Conservation (phyloP, 352 stramenopile genomes). For the Phytophthora lateralis region DNA sequence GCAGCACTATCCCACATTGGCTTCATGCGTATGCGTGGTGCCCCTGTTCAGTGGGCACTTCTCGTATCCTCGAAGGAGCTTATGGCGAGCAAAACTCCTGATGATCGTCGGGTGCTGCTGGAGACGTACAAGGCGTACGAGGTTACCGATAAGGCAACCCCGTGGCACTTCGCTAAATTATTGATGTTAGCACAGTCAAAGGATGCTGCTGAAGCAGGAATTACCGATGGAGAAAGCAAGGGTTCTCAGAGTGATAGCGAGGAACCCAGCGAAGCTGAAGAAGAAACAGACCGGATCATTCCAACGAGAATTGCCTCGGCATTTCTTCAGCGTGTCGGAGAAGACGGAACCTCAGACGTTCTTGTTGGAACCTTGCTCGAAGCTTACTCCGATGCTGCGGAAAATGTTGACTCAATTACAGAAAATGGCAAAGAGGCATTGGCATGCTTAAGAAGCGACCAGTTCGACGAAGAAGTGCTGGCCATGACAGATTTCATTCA, state of each 20-base stretch:
- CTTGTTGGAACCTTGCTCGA: conserved; percentile 65
- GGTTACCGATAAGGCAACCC: conserved; percentile 49
- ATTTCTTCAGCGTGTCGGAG: conserved; percentile 59
- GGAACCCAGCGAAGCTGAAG: conserved; percentile 12
- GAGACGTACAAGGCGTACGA: conserved; percentile 47
- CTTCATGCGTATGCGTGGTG: conserved; percentile 74
- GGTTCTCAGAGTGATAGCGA: conserved; percentile 13
- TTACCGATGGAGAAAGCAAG: conserved; percentile 23
- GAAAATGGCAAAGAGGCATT: conserved; percentile 59
- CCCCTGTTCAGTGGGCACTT: conserved; percentile 78
- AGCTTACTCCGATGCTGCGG: conserved; percentile 62
- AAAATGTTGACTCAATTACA: conserved; percentile 32
- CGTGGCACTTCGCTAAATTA: conserved; percentile 84
- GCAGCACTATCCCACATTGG: conserved; percentile 60
- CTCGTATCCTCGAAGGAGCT: conserved; percentile 78
- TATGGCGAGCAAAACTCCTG: conserved; percentile 47
- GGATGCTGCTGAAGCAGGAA: conserved; percentile 33
- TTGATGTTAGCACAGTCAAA: conserved; percentile 71
- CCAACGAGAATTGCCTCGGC: conserved; percentile 45
- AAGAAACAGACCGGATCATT: conserved; percentile 19
- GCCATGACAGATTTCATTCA: conserved; percentile 80
- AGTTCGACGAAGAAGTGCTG: conserved; percentile 64
- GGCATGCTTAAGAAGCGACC: conserved; percentile 44
- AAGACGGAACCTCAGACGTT: conserved; percentile 46
- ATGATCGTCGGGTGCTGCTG: conserved; percentile 47